Evolutionary conservation across 2,329 filamentous ascomycete genomes (phyloP), one percentile per base, ranked within the genome.

Genomic region (Sclerotinia borealis): DNA sequence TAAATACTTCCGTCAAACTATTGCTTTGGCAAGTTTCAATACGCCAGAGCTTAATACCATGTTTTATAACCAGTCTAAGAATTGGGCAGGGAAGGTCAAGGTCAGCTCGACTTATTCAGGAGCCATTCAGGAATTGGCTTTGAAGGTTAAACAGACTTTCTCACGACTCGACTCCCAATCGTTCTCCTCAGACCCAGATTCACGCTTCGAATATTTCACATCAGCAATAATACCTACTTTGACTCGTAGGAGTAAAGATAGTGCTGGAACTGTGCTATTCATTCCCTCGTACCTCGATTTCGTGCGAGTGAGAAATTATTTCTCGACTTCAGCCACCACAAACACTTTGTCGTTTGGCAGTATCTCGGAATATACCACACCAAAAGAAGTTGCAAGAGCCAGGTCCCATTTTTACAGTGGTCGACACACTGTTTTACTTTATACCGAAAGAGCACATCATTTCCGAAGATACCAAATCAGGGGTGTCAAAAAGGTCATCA

Each of bases 281-380:
- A 87, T 98, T 56, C 92, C 95, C 0, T 92, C 89, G 0, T 98
- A 97, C 77, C 87, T 97, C 65, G 95, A 99, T 78, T 98, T 98
- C 75, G 89, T 97, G 49, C 89, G 93, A 48, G 83, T 99, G 64
- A 87, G 95, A 61, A 99, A 98, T 78, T 91, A 93, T 77, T 93
- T 99, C 72, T 87, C 92, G 59, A 92, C 87, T 36, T 87, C 87
- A 19, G 70, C 79, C 11, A 77, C 79, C n/a, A 81, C 83, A 31
- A 78, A 78, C 63, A 79, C 72, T 65, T 74, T 88, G 63, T 76
- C 88, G 0, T 96, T 97, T 74, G 93, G 92, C 60, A 85, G 87
- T 37, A 88, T 99, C 43, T 93, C 90, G 63, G 95, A 99, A 76
- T 98, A 98, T 76, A 89, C 90, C 0, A 85, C 90, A 51, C 80